Percentiles rank a stretch among this genome's conserved stretches.
Evolutionary conservation across 306 rosid species (phyloP).

Genomic region (Ochetophila trinervis): DNA sequence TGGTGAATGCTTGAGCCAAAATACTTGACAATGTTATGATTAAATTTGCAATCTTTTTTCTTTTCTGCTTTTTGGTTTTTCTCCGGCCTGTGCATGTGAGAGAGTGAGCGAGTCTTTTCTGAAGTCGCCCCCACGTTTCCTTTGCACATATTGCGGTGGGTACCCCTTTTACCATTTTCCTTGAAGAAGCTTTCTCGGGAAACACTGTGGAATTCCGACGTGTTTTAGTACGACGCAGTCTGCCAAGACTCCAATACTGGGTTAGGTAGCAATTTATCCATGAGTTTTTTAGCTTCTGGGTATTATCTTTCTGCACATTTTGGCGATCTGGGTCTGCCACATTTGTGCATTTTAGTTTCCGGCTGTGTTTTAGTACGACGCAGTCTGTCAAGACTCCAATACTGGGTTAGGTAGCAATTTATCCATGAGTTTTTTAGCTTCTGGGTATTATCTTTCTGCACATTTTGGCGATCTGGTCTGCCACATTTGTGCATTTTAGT

Average conservation of each 20-base stretch:
- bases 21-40: not conserved
- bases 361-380: constrained; percentile 1
- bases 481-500: constrained; percentile 25
- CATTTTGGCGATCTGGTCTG: constrained; percentile 40
- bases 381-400: not conserved
- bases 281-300: constrained; percentile 27
- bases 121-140: constrained; percentile 79
- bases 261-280: constrained; percentile 27
- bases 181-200: constrained; percentile 13
- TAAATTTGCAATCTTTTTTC: not conserved
- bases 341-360: constrained; percentile 23
- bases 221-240: not conserved
- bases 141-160: constrained; percentile 27
- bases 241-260: not conserved
- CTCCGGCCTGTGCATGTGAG: constrained; percentile 32
- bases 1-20: too few relatives aligned
- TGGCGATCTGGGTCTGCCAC: constrained; percentile 46
- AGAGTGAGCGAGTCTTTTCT: constrained; percentile 18
- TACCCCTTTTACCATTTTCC: constrained; percentile 35
- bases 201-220: constrained; percentile 21
- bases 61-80: not conserved
- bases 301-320: constrained; percentile 13
- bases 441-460: constrained; percentile 15
- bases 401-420: constrained; percentile 26
- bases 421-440: constrained; percentile 21